Base-by-base conservation (phyloP, 2,329 filamentous ascomycete genomes). In the Hawksworthiomyces lignivorus region DNA sequence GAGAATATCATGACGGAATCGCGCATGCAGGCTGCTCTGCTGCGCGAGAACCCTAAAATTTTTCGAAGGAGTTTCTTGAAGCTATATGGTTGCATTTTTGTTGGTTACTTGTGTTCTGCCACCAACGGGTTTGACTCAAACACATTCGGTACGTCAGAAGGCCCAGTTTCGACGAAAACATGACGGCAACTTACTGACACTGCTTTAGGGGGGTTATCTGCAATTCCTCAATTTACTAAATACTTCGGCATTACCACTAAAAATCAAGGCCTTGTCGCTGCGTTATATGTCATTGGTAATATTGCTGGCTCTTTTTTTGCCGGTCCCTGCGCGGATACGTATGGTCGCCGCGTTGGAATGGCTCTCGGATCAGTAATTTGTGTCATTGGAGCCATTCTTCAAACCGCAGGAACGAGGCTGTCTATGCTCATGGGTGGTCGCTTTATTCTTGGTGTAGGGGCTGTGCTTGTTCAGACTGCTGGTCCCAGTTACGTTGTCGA, bases 121-220 rank as follows among this genome's bases (percentile, higher is more conserved):
- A 42, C 39, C 22, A 42, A 42, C 20, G 39, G 39, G 4, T 42
- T 42, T 17, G 39, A 42, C 32, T 35, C 39, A 7, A 42, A 42
- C 18, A 42, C 39, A 19, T 36, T 36, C 26, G 34, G 34, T 36
- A 36, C 9, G 15, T 42, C 12, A 12, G 8, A 26, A 26, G 24
- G 12, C 12, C 24, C 8, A 8, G 24, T 26, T 26, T 26, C 24
- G 24, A n/a, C n/a, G n/a, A n/a, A n/a, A n/a, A n/a, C 24, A 8
- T 26, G 24, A 12, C 24, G 8, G 24, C 12, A 8, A 26, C 24
- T 36, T 11, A 36, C 34, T 27, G 22, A 36, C 21, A 26, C 12
- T 26, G 24, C 24, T 26, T 26, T 30, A 35, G 39, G 39, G 10
- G 39, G 39, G 14, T 32, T 41, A 3, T 41, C 39, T 35, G 39